Evolutionary conservation across 768 basidiomycete species (phyloP).

Genomic region (Saitozyma podzolica): DNA sequence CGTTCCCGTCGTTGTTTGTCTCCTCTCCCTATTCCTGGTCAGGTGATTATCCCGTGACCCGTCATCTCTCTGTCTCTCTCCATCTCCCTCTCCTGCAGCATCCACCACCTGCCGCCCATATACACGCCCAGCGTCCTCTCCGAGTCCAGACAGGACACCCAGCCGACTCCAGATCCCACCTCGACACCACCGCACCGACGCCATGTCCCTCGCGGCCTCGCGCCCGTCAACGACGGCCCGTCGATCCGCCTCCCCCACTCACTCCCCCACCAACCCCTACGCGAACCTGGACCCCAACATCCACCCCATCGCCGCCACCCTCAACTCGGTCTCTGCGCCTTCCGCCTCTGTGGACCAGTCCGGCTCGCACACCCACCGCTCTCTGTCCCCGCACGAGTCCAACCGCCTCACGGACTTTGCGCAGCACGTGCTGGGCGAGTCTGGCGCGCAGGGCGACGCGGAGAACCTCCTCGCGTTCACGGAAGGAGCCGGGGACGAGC

Average conservation of each 20-base stretch:
- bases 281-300: slow-evolving; percentile 21
- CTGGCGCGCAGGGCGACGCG: slow-evolving; percentile 6
- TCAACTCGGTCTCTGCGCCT: not conserved
- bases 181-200: too few species aligned
- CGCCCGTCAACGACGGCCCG: not conserved
- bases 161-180: too few species aligned
- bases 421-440: slow-evolving; percentile 25
- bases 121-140: too few species aligned
- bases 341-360: too few species aligned
- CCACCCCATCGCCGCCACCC: slow-evolving; percentile 13
- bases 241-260: slow-evolving; percentile 1
- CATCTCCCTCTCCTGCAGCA: too few species aligned
- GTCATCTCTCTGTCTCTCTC: too few species aligned
- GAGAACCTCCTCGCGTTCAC: slow-evolving; percentile 19
- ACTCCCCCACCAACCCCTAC: slow-evolving; percentile 8
- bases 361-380: not conserved
- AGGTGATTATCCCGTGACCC: too few species aligned
- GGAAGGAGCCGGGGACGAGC: not conserved
- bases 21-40: too few species aligned
- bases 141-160: too few species aligned
- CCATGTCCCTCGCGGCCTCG: too few species aligned
- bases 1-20: too few species aligned
- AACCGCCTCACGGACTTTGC: slow-evolving; percentile 36
- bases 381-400: slow-evolving; percentile 3
- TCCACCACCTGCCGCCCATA: too few species aligned